phyloP scores from a whole-genome alignment of 192 early-diverging fungal genomes.

The Mortierella alpina region DNA sequence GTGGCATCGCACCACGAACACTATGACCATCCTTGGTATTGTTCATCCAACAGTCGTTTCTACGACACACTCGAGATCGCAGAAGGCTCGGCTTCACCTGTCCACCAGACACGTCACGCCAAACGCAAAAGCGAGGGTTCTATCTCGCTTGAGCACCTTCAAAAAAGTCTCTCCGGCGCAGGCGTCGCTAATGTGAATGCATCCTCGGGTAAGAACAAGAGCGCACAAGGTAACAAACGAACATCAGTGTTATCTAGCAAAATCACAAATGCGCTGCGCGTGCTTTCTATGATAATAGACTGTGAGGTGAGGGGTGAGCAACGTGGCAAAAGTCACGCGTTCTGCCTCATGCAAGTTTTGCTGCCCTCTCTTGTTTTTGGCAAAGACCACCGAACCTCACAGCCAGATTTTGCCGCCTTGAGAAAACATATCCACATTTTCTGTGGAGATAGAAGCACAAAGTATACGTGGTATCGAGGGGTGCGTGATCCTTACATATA shows the following conservation, averaged over 20 bases:
- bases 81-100: conserved; percentile 43
- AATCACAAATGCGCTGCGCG: not conserved
- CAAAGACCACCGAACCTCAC: too few relatives aligned
- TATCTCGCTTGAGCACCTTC: conserved; percentile 42
- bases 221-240: not conserved
- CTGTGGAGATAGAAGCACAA: too few relatives aligned
- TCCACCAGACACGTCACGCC: conserved; percentile 39
- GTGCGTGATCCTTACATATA: too few relatives aligned
- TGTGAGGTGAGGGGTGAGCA: too few relatives aligned
- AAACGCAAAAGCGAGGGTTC: conserved; percentile 45
- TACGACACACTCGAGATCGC: conserved; percentile 36
- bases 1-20: conserved; percentile 44
- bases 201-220: conserved; percentile 2
- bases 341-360: too few relatives aligned
- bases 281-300: not conserved
- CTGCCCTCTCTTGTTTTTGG: too few relatives aligned
- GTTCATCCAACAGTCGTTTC: conserved; percentile 19
- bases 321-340: too few relatives aligned
- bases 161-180: conserved; percentile 28
- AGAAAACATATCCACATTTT: too few relatives aligned
- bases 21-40: conserved; percentile 40
- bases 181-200: conserved; percentile 15
- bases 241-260: conserved; percentile 9
- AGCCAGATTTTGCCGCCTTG: too few relatives aligned
- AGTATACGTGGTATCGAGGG: too few relatives aligned